phyloP scores from a whole-genome alignment of 495 filamentous ascomycete species.

The Darksidea phi region DNA sequence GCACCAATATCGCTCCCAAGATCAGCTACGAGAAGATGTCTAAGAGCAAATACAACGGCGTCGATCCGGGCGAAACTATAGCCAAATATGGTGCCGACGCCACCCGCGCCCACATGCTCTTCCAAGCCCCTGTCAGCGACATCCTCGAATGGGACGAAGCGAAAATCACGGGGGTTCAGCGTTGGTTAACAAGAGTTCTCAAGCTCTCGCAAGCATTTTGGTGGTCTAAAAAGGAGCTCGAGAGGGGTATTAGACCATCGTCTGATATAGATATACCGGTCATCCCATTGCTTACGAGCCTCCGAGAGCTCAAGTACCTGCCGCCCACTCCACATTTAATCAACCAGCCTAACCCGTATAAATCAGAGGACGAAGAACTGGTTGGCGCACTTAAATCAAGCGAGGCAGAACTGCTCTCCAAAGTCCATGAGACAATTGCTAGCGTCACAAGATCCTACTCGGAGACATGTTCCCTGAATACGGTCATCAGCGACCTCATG shows the following conservation, averaged over 20 bases:
- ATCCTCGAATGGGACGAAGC: slow-evolving; percentile 83
- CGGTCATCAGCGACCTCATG: slow-evolving; percentile 76
- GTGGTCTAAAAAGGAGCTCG: too few species aligned
- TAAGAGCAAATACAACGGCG: slow-evolving; percentile 92
- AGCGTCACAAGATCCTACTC: slow-evolving; percentile 70
- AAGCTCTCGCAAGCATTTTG: slow-evolving; percentile 44
- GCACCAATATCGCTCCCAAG: slow-evolving; percentile 55
- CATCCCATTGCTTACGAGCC: too few species aligned
- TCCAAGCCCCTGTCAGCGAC: slow-evolving; percentile 79
- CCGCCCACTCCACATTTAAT: too few species aligned
- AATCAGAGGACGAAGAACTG: not conserved
- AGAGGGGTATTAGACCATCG: too few species aligned
- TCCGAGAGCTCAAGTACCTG: too few species aligned
- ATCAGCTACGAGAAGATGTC: slow-evolving; percentile 88
- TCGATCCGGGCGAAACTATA: slow-evolving; percentile 74
- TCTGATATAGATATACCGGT: too few species aligned
- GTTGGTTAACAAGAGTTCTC: slow-evolving; percentile 71
- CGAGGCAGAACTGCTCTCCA: slow-evolving; percentile 54
- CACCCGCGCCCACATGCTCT: slow-evolving; percentile 81
- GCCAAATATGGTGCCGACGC: slow-evolving; percentile 75
- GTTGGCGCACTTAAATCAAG: not conserved
- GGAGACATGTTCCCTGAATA: slow-evolving; percentile 73
- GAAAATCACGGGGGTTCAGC: slow-evolving; percentile 76
- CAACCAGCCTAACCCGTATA: too few species aligned
- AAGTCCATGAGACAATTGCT: slow-evolving; percentile 63